Conservation (phyloP, 106 monocot genomes). For the Acorus gramineus region DNA sequence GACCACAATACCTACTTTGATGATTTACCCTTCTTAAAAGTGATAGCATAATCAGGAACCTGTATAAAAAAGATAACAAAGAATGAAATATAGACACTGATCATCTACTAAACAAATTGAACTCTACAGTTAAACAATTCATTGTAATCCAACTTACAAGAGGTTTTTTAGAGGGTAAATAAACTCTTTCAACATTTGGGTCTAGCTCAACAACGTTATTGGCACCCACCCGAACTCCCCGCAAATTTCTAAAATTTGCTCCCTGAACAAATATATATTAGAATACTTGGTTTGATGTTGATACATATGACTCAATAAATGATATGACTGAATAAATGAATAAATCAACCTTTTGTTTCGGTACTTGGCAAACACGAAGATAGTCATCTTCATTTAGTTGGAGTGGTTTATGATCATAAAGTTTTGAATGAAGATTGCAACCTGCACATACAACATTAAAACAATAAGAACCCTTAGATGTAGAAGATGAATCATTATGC, state of each 20-base stretch:
- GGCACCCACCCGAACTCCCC: conserved; percentile 28
- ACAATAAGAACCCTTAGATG: too few species aligned
- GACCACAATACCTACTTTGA: conserved; percentile 34
- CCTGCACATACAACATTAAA: too few species aligned
- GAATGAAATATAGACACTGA: neutral
- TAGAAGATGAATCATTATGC: too few species aligned
- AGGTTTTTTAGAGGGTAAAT: conserved; percentile 33
- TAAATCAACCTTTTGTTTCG: conserved; percentile 25
- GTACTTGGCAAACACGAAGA: conserved; percentile 26
- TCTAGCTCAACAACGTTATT: conserved; percentile 33
- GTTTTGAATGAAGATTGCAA: neutral
- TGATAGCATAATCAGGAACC: conserved; percentile 45
- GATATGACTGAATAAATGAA: neutral
- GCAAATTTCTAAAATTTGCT: conserved; percentile 37
- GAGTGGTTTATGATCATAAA: conserved; percentile 31
- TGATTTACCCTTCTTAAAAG: conserved; percentile 37
- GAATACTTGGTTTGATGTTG: too few species aligned
- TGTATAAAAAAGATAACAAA: neutral
- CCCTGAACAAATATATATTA: conserved; percentile 11
- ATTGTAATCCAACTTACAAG: conserved; percentile 10
- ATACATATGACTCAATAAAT: neutral
- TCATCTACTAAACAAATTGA: neutral
- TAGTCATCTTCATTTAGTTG: conserved; percentile 37
- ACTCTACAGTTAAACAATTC: neutral
- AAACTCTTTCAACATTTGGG: conserved; percentile 16